Evolutionary conservation across 2,329 filamentous ascomycete species (phyloP).

Genomic region (Aspergillus sp.): DNA sequence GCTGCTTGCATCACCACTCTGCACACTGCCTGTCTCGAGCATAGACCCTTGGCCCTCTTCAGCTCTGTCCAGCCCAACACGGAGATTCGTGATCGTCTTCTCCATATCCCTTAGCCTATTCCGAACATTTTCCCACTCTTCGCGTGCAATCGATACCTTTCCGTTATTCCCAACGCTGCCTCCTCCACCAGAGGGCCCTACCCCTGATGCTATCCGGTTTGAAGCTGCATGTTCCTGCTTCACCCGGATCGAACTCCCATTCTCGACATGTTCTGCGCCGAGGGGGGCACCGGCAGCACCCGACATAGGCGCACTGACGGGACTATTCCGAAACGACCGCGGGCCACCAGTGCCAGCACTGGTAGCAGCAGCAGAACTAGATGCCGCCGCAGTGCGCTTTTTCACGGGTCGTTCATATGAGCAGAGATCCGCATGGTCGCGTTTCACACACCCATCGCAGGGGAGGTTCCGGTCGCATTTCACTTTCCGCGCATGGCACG

Average conservation of each 20-base stretch:
- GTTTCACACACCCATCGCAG: constrained; percentile 43
- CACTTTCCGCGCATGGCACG: constrained; percentile 41
- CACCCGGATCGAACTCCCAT: constrained; percentile 12
- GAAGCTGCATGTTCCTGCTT: constrained; percentile 17
- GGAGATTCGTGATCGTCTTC: constrained; percentile 31
- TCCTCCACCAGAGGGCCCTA: constrained; percentile 2
- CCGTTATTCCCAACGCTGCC: constrained; percentile 2
- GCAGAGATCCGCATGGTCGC: constrained; percentile 42
- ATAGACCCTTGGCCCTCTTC: constrained; percentile 22
- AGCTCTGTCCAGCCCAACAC: constrained; percentile 30
- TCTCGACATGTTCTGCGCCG: constrained; percentile 6
- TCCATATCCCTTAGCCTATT: constrained; percentile 37
- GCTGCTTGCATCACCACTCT: constrained; percentile 22
- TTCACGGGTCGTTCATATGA: constrained; percentile 43
- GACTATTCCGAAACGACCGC: constrained; percentile 18
- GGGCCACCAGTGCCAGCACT: constrained; percentile 2
- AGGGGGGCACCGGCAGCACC: too few relatives aligned
- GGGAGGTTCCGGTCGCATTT: constrained; percentile 44
- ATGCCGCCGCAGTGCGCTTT: constrained; percentile 28
- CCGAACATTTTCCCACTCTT: constrained; percentile 39
- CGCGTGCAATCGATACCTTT: constrained; percentile 32
- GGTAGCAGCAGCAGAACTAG: neutral
- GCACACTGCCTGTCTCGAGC: constrained; percentile 23
- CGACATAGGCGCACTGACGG: constrained; percentile 5
- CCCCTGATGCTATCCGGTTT: constrained; percentile 2